Evolutionary conservation across 1,139 yeast genomes (phyloP).

Genomic region (Geotrichum aggregatum): DNA sequence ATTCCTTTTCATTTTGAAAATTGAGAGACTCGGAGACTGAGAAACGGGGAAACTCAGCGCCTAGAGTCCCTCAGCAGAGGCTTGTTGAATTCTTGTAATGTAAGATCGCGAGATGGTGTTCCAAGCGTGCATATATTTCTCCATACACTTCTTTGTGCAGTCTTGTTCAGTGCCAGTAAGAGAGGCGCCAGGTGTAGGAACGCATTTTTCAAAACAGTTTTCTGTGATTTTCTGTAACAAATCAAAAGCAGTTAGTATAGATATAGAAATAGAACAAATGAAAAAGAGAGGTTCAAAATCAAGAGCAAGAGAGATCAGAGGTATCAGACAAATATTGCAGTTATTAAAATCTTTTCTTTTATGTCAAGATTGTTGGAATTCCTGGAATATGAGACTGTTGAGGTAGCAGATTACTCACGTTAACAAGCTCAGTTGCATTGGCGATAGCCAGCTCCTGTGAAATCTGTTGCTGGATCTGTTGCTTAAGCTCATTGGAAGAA

Average conservation of each 20-base stretch:
- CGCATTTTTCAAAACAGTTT: slow-evolving; percentile 79
- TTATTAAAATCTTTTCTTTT: too few relatives aligned
- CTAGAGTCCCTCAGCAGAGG: slow-evolving; percentile 25
- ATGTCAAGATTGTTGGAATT: too few relatives aligned
- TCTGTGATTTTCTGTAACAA: slow-evolving; percentile 61
- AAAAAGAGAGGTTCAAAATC: neutral
- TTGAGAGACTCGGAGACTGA: too few relatives aligned
- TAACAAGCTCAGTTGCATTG: slow-evolving; percentile 82
- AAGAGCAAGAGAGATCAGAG: too few relatives aligned
- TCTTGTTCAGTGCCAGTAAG: slow-evolving; percentile 45
- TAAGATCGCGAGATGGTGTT: slow-evolving; percentile 74
- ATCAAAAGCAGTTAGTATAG: slow-evolving; percentile 9
- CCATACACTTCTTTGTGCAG: slow-evolving; percentile 74
- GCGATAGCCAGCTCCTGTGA: slow-evolving; percentile 82
- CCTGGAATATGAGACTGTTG: too few relatives aligned
- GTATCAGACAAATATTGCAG: too few relatives aligned
- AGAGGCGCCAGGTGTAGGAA: slow-evolving; percentile 51
- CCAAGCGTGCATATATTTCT: slow-evolving; percentile 90
- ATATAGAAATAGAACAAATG: neutral
- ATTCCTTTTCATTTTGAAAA: too few relatives aligned
- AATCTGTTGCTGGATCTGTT: slow-evolving; percentile 66
- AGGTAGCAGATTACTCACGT: slow-evolving; percentile 40
- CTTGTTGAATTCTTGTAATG: slow-evolving; percentile 65
- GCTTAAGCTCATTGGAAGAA: slow-evolving; percentile 44
- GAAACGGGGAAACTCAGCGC: too few relatives aligned